Percentiles rank a stretch among this genome's conserved stretches.
Conservation (phyloP, 2,329 filamentous ascomycete species). For the Penicillium sp. region DNA sequence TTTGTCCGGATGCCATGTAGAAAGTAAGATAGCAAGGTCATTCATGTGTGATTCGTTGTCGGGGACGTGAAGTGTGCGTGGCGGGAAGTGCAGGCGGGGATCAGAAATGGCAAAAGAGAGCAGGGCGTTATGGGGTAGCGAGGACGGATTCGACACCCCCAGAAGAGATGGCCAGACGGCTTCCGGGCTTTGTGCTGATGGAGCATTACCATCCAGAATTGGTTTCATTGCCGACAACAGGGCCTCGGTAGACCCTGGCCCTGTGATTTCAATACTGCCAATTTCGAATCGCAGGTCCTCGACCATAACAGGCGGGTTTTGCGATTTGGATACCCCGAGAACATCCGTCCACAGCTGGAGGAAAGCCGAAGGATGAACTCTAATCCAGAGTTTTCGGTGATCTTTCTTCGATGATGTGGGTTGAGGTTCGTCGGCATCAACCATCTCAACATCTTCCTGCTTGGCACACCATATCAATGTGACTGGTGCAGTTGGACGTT, state of each 20-base stretch:
- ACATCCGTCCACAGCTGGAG: conserved; percentile 63
- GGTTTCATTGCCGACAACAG: conserved; percentile 67
- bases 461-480: conserved; percentile 71
- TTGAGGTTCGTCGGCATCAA: conserved; percentile 24
- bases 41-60: conserved; percentile 35
- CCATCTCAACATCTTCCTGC: conserved; percentile 38
- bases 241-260: conserved; percentile 75
- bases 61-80: conserved; percentile 52
- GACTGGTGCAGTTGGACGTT: conserved; percentile 66
- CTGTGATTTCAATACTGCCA: conserved; percentile 67
- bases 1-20: conserved; percentile 65
- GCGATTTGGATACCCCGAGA: conserved; percentile 57
- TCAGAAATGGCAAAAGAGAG: conserved; percentile 74
- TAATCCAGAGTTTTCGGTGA: conserved; percentile 62
- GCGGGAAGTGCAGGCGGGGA: conserved; percentile 76
- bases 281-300: conserved; percentile 70
- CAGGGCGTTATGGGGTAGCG: conserved; percentile 67
- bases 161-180: conserved; percentile 43
- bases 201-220: conserved; percentile 21
- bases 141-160: conserved; percentile 63
- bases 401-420: conserved; percentile 28
- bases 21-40: conserved; percentile 59
- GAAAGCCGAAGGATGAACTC: conserved; percentile 77
- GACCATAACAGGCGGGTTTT: conserved; percentile 59
- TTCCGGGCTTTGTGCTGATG: conserved; percentile 33